Conservation (phyloP, 2,329 filamentous ascomycete species). For the Polytolypa hystricis region DNA sequence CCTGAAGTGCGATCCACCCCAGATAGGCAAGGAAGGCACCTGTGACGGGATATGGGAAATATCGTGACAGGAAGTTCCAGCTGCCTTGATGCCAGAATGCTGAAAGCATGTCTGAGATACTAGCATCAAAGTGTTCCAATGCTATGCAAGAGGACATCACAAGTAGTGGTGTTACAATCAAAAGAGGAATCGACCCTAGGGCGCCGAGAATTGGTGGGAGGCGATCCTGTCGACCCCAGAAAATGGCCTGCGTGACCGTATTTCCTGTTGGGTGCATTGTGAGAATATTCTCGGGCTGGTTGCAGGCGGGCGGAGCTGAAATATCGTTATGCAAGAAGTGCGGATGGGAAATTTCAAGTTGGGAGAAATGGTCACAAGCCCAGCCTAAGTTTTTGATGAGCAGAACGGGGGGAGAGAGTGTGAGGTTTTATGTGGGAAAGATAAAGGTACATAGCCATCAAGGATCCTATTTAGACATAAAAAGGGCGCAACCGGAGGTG, state of each 20-base stretch:
- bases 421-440: too few species aligned
- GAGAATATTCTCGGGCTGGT: too few species aligned
- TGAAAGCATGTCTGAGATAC: slow-evolving; percentile 9
- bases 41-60: slow-evolving; percentile 12
- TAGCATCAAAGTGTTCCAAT: slow-evolving; percentile 17
- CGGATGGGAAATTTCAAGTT: too few species aligned
- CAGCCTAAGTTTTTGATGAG: too few species aligned
- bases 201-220: neutral
- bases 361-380: too few species aligned
- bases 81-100: slow-evolving; percentile 11
- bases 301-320: too few species aligned
- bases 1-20: slow-evolving; percentile 27
- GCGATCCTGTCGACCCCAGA: neutral
- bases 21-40: slow-evolving; percentile 16
- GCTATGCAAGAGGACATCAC: slow-evolving; percentile 14
- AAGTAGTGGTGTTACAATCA: slow-evolving; percentile 16
- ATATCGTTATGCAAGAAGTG: too few species aligned
- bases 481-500: too few species aligned
- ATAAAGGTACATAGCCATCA: too few species aligned
- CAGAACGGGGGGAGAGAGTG: too few species aligned
- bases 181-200: neutral
- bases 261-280: neutral
- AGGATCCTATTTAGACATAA: too few species aligned
- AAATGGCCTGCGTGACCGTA: neutral
- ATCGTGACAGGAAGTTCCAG: slow-evolving; percentile 10